Evolutionary conservation across 768 basidiomycete genomes (phyloP), one percentile per base, ranked within the genome.

Genomic region (Podaxis sp.): DNA sequence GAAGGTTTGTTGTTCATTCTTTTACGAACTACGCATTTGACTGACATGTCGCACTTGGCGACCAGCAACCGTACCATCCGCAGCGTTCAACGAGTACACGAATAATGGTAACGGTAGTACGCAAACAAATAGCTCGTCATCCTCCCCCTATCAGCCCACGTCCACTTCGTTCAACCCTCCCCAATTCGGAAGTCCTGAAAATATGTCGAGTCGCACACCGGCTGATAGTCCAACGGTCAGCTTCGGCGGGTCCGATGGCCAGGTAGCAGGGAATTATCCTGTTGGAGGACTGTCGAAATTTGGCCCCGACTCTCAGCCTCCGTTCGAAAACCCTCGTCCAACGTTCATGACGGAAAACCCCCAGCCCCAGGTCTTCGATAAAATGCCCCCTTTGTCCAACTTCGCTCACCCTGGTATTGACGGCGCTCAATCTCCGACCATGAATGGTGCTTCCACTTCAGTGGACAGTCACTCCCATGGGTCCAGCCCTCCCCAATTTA

Each of bases 331-430:
- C 26, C 49, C 48, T 40, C 61, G 61, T 13, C 44, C 52, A 13
- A 46, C 40, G 11, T 54, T 62, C 30, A 48, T 48, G 42, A 38
- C 42, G 4, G 61, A 62, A 9, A 62, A 62, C 9, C 61, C 61
- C 6, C 61, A 62, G 24, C 44, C 61, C 17, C 61, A 62, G 49
- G 49, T 28, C n/a, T 62, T 55, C 33, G 61, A 62, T 36, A 62
- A 49, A 44, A 46, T 62, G 19, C 44, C 40, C 13, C 53, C 52
- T 2, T 42, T 42, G n/a, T 30, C 54, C n/a, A 56, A 19, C 7
- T 53, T 54, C 22, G 4, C 42, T 17, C 44, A 54, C 48, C n/a
- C 53, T 4, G 52, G 42, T 22, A 24, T 24, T 9, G 44, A 62
- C 2, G 26, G 4, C 26, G 28, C 13, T 28, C 49, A 53, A 24